Evolutionary conservation across 495 filamentous ascomycete species (phyloP).

Genomic region (Cairneyella variabilis): DNA sequence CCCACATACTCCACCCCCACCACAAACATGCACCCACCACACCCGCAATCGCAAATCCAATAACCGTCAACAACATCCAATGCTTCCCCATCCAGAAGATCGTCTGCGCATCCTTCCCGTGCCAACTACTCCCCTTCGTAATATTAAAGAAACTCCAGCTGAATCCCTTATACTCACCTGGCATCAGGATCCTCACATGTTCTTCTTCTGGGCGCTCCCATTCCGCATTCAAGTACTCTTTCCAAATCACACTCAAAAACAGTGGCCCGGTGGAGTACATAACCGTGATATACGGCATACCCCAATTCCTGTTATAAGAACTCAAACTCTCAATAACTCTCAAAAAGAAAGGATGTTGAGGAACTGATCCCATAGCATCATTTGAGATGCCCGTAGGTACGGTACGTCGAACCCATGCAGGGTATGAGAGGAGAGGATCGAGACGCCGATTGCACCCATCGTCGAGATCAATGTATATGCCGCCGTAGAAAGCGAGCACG

Average conservation of each 20-base stretch:
- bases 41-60: conserved; percentile 58
- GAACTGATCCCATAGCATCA: conserved; percentile 79
- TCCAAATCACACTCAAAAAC: conserved; percentile 83
- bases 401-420: conserved; percentile 77
- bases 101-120: conserved; percentile 65
- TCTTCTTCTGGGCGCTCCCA: conserved; percentile 23
- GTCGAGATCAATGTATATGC: conserved; percentile 87
- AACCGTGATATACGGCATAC: conserved; percentile 81
- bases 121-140: conserved; percentile 73
- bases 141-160: conserved; percentile 78
- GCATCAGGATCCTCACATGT: conserved; percentile 48
- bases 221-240: conserved; percentile 49
- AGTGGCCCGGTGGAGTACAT: conserved; percentile 85
- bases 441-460: conserved; percentile 83
- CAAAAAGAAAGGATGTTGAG: conserved; percentile 80
- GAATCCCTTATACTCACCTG: conserved; percentile 65
- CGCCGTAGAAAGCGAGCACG: conserved; percentile 76
- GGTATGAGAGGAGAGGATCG: conserved; percentile 76
- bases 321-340: conserved; percentile 66
- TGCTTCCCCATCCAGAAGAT: conserved; percentile 82
- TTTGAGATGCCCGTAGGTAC: conserved; percentile 84
- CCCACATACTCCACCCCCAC: conserved; percentile 37
- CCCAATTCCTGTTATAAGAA: conserved; percentile 70
- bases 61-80: conserved; percentile 67
- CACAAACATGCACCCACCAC: conserved; percentile 54